Percentiles rank a stretch among this genome's conserved stretches.
Evolutionary conservation across 2,329 filamentous ascomycete species (phyloP).

Genomic region (Fusarium sp.): DNA sequence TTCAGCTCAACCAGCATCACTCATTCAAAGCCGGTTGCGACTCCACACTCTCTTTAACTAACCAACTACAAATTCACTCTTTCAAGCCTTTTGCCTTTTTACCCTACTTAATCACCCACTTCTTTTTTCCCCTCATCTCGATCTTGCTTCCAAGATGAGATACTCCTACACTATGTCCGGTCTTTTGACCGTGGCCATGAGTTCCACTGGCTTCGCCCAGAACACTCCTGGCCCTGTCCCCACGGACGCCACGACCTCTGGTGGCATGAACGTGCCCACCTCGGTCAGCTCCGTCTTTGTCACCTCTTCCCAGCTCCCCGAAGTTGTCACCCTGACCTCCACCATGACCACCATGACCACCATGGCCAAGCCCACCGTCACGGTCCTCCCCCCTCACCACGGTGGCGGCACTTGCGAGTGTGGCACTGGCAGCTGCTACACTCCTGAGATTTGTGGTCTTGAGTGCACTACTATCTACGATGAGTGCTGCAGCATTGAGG

Average conservation of each 20-base stretch:
- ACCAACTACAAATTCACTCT: conserved; percentile 17
- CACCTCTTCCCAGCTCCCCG: neutral
- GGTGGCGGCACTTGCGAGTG: neutral
- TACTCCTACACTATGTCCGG: conserved; percentile 35
- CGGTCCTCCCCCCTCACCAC: neutral
- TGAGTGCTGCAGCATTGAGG: conserved; percentile 15
- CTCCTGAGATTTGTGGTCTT: conserved; percentile 17
- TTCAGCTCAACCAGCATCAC: conserved; percentile 40
- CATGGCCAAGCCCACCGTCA: conserved; percentile 17
- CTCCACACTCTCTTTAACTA: conserved; percentile 37
- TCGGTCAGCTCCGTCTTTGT: conserved; percentile 4
- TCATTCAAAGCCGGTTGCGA: conserved; percentile 39
- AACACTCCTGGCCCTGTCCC: neutral
- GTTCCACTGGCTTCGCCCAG: conserved; percentile 24
- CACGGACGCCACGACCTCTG: conserved; percentile 5
- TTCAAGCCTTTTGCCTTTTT: conserved; percentile 17
- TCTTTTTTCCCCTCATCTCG: neutral
- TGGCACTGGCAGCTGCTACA: neutral
- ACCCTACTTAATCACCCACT: conserved; percentile 35
- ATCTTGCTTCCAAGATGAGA: conserved; percentile 33
- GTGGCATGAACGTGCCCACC: conserved; percentile 25
- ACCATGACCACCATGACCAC: conserved; percentile 26
- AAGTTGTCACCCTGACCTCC: conserved; percentile 9
- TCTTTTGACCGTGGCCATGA: conserved; percentile 41
- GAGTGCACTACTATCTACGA: conserved; percentile 34